Evolutionary conservation across 768 basidiomycete genomes (phyloP).

Genomic region (Tephrocybe sp.): DNA sequence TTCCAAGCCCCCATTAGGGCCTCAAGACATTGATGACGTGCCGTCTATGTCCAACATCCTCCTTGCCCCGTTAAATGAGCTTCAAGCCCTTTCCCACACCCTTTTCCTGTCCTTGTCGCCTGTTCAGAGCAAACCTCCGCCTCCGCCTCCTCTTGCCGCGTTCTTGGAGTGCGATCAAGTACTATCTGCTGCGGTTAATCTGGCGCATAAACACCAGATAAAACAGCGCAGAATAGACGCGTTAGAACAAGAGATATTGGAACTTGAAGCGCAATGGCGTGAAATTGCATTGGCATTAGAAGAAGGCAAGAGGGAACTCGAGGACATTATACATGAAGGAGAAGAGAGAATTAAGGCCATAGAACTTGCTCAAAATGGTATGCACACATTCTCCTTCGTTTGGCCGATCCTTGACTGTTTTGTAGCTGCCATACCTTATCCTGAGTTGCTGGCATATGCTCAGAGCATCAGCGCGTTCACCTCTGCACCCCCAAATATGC

Average conservation of each 20-base stretch:
- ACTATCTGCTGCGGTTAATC: constrained; percentile 63
- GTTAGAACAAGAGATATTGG: constrained; percentile 69
- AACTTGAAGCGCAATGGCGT: constrained; percentile 66
- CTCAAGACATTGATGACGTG: constrained; percentile 6
- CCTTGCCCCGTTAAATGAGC: constrained; percentile 57
- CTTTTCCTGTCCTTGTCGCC: constrained; percentile 78
- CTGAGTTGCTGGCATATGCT: constrained; percentile 81
- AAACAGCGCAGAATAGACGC: constrained; percentile 74
- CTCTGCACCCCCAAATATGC: constrained; percentile 87
- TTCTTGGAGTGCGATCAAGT: constrained; percentile 65
- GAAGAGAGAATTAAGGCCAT: constrained; percentile 70
- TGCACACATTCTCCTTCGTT: constrained; percentile 13
- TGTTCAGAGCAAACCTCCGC: constrained; percentile 59
- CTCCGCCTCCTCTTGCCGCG: constrained; percentile 54
- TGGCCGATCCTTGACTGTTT: background rate
- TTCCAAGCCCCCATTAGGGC: constrained; percentile 4
- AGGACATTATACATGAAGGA: constrained; percentile 72
- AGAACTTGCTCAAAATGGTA: constrained; percentile 71
- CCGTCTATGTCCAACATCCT: constrained; percentile 63
- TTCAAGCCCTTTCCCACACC: constrained; percentile 63
- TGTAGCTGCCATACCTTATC: constrained; percentile 76
- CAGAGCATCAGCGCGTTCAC: constrained; percentile 85
- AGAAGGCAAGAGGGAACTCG: constrained; percentile 65
- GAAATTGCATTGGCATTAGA: constrained; percentile 66
- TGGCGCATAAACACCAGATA: constrained; percentile 71